These are phyloP conservation scores for Myriosclerotinia curreyana DNA, from an alignment of 2,329 filamentous ascomycete species.

Conservation along the genomic window DNA sequence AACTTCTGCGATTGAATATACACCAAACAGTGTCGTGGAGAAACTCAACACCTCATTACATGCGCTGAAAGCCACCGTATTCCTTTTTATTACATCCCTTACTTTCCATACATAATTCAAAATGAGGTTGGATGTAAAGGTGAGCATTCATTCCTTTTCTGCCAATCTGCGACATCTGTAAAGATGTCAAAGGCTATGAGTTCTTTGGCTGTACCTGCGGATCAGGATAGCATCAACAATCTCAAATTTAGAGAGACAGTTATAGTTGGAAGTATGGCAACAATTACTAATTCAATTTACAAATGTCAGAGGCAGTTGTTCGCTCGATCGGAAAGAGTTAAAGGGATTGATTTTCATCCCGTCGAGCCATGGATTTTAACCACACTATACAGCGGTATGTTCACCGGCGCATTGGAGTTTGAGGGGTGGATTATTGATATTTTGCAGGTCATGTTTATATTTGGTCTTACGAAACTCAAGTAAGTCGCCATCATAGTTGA, in stretches of 20 bases:
- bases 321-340: conserved; percentile 91
- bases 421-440: conserved; percentile 33
- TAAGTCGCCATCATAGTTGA: conserved; percentile 35
- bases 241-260: conserved; percentile 30
- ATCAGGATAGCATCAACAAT: conserved; percentile 24
- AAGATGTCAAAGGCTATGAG: not conserved
- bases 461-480: conserved; percentile 95
- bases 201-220: conserved; percentile 19
- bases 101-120: conserved; percentile 33
- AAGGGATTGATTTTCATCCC: conserved; percentile 95
- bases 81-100: conserved; percentile 28
- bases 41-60: conserved; percentile 19
- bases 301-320: conserved; percentile 69
- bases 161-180: conserved; percentile 5
- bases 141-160: conserved; percentile 38
- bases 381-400: conserved; percentile 87
- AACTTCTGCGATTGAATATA: not conserved
- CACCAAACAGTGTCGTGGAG: conserved; percentile 17
- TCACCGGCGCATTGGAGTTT: conserved; percentile 26
- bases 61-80: conserved; percentile 30
- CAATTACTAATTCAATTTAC: conserved; percentile 40
- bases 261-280: conserved; percentile 28
- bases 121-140: conserved; percentile 61
- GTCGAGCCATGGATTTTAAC: conserved; percentile 96
- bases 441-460: conserved; percentile 91